Evolutionary conservation across 345 rosid genomes (phyloP), one percentile per base, ranked within the genome.

Genomic region (Erodium maritimum): DNA sequence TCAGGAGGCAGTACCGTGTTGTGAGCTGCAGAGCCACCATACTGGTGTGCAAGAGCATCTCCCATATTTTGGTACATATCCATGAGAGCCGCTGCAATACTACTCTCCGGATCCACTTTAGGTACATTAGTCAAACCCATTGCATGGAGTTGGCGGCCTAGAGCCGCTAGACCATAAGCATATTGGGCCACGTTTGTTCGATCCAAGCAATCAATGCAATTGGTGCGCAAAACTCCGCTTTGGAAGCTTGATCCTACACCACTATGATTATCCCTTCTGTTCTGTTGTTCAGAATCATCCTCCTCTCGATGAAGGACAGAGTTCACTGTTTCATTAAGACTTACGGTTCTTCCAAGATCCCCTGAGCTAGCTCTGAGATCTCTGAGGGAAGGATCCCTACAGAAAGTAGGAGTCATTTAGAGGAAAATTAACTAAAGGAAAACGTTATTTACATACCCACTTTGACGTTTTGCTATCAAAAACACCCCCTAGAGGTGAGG

Each of bases 1-100:
- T 18, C 50, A 25, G 42, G 70, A 52, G 48, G 52, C 19, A 37
- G 52, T 79, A 94, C 99, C 60, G 85, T 94, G 64, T 90, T 94
- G 71, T 94, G 96, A 66, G 99, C 99, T 61, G 95, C 97, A 68
- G 97, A 90, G 63, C 99, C 99, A 51, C 99, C 97, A 64, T 94
- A 94, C 64, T 93, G 99, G 58, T 93, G 99, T 20, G 99, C 96
- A 65, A 93, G 99, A 69, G 99, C 91, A 75, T 93, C 97, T 22
- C 99, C 99, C 99, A 87, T 93, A 73, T 95, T 73, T 76, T 77
- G 91, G 65, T 89, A 93, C 99, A 93, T 90, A 65, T 90, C 95
- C 99, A 93, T 93, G 60, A 93, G 91, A 48, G 99, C 95, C 59
- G 88, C 85, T 58, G 97, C 99, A 65, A 82, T 82, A 78, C 87